Base-by-base conservation (phyloP, 140 eudicot genomes). In the Oenanthe javanica region DNA sequence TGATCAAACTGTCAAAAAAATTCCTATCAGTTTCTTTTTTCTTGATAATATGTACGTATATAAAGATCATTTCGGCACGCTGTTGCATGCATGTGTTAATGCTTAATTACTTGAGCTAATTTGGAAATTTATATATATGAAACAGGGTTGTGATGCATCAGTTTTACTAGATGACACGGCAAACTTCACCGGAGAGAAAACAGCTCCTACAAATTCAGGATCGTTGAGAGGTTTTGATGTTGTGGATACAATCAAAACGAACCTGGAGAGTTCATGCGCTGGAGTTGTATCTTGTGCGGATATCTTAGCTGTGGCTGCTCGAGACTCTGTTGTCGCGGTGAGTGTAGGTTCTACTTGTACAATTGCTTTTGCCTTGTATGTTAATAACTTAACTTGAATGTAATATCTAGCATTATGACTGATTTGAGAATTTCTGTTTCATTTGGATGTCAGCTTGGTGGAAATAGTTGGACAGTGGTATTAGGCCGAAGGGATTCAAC, bases 401-500 rank as follows among this genome's bases (percentile, higher is more conserved):
- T 18, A 9, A 25, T 64, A n/a, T 25, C 25, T 14, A 15, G 16
- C 21, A 13, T 3, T 36, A 1, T 40, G 7, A n/a, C n/a, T n/a
- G n/a, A n/a, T 40, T 40, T 40, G 3, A 40, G 3, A 12, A 73
- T 42, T 42, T 61, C 9, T 76, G 6, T 45, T 81, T 55, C 10
- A 21, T 84, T 77, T n/a, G 12, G 61, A 42, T 83, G 72, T 81
- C 85, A 93, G 98, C 88, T 93, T 36, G 82, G 89, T 5, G 98
- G 98, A 14, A 93, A 92, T 9, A 72, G 89, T 55, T 93, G 98
- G 98, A 77, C 76, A 11, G 82, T 88, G 21, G 61, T 76, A 55
- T 80, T 91, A 5, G 98, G 98, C 1, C 81, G 98, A 72, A 85
- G 98, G 76, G 98, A 93, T 75, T 89, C 98, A 0, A 87, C 93